A percentile compares a stretch with the other conserved stretches of the same genome.
These are phyloP conservation scores for Neurospora hispaniola DNA, from an alignment of 495 filamentous ascomycete genomes.

Conservation along the genomic window DNA sequence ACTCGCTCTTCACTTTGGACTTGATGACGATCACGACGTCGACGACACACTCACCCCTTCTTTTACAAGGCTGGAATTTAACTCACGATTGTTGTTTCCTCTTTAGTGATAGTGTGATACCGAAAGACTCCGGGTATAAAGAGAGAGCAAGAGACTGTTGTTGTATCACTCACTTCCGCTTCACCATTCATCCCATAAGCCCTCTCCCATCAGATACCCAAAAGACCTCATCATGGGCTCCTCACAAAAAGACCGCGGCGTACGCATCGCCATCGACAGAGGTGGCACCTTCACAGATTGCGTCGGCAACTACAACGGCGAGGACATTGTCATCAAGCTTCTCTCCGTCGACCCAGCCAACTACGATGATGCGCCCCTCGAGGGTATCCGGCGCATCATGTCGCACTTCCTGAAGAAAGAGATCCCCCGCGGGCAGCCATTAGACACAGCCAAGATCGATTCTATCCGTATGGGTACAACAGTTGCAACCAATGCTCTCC, in stretches of 20 bases:
- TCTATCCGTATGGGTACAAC: slow-evolving; percentile 86
- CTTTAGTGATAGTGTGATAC: neutral
- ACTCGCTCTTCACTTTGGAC: neutral
- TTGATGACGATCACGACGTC: neutral
- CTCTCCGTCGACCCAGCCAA: slow-evolving; percentile 85
- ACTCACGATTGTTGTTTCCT: neutral
- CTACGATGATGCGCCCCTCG: slow-evolving; percentile 79
- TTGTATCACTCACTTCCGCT: neutral
- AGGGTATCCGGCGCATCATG: slow-evolving; percentile 85
- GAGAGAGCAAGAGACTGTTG: neutral
- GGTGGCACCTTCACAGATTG: slow-evolving; percentile 67
- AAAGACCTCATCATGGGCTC: slow-evolving; percentile 2
- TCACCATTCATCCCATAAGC: neutral
- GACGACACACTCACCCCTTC: neutral
- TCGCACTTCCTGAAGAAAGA: slow-evolving; percentile 65
- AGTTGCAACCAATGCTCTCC: slow-evolving; percentile 77
- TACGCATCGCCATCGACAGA: slow-evolving; percentile 53
- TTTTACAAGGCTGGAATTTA: neutral
- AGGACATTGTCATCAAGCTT: slow-evolving; percentile 77
- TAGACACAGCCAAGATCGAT: slow-evolving; percentile 77
- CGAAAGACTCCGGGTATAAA: neutral
- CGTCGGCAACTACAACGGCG: slow-evolving; percentile 51
- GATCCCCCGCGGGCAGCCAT: slow-evolving; percentile 66
- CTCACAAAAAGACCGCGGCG: slow-evolving; percentile 27
- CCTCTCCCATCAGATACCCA: neutral